These are phyloP conservation scores for Carex arenaria DNA, from an alignment of 202 grass and related monocot genomes.

Conservation along the genomic window DNA sequence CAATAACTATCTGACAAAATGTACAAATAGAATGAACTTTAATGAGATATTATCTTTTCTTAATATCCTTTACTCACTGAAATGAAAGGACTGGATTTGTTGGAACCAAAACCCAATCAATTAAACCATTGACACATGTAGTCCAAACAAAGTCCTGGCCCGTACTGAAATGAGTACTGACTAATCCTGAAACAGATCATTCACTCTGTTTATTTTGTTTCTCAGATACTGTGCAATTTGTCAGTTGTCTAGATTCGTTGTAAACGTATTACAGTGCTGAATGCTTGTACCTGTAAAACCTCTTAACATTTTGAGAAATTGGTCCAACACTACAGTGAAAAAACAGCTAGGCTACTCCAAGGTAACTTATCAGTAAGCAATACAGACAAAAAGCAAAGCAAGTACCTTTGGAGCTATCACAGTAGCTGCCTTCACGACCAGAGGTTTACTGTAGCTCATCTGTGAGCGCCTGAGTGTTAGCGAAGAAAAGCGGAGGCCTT, in stretches of 20 bases:
- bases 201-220: neutral
- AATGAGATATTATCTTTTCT: neutral
- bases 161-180: too few relatives aligned
- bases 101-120: neutral
- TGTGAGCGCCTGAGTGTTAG: neutral
- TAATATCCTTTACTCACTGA: neutral
- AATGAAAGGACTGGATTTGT: neutral
- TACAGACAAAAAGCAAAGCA: neutral
- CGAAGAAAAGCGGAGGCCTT: conserved; percentile 26
- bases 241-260: neutral
- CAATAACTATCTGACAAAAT: neutral
- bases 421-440: conserved; percentile 61
- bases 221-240: neutral
- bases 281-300: neutral
- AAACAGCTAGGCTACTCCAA: neutral
- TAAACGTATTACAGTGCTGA: neutral
- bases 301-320: neutral
- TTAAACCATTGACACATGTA: neutral
- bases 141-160: neutral
- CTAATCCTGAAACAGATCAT: neutral
- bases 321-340: neutral
- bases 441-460: conserved; percentile 14
- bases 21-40: neutral
- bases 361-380: neutral
- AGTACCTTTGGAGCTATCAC: conserved; percentile 76